Conservation (phyloP, 1,284 basidiomycete genomes). For the Moniliella sp. region DNA sequence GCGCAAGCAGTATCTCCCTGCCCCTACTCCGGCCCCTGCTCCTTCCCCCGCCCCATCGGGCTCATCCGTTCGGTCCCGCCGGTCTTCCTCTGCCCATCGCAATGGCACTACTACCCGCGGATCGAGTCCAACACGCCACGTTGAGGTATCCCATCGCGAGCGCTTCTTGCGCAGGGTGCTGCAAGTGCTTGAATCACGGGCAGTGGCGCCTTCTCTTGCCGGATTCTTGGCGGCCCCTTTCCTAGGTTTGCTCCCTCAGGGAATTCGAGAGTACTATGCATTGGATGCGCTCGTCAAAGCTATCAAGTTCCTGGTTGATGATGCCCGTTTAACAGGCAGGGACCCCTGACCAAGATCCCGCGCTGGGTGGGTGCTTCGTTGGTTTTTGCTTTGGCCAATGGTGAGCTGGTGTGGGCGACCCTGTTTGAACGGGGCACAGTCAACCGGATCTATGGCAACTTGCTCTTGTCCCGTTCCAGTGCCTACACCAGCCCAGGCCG, state of each 20-base stretch:
- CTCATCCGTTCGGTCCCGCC: background rate
- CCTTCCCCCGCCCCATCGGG: background rate
- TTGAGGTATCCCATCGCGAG: slow-evolving; percentile 5
- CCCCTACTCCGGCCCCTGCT: slow-evolving; percentile 1
- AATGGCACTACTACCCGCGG: background rate
- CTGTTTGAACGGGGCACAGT: slow-evolving; percentile 18
- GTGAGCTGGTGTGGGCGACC: slow-evolving; percentile 18
- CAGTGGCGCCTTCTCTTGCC: slow-evolving; percentile 9
- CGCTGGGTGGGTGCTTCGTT: slow-evolving; percentile 13
- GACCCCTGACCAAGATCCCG: slow-evolving; percentile 6
- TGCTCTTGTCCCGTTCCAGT: slow-evolving; percentile 7
- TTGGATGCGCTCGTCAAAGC: slow-evolving; percentile 11
- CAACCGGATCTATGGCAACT: slow-evolving; percentile 8
- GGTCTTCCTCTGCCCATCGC: background rate
- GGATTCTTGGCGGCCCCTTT: slow-evolving; percentile 4
- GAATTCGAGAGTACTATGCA: slow-evolving; percentile 5
- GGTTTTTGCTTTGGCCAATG: slow-evolving; percentile 21
- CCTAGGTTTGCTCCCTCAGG: slow-evolving; percentile 7
- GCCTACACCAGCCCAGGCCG: slow-evolving; percentile 17
- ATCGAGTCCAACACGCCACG: background rate
- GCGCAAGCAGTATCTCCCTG: background rate
- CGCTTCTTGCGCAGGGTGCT: slow-evolving; percentile 7
- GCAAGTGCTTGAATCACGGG: slow-evolving; percentile 6
- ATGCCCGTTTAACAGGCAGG: slow-evolving; percentile 2
- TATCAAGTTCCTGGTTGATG: slow-evolving; percentile 7